These are phyloP conservation scores for Colletotrichum musicola DNA, from an alignment of 2,329 filamentous ascomycete species.

Conservation along the genomic window DNA sequence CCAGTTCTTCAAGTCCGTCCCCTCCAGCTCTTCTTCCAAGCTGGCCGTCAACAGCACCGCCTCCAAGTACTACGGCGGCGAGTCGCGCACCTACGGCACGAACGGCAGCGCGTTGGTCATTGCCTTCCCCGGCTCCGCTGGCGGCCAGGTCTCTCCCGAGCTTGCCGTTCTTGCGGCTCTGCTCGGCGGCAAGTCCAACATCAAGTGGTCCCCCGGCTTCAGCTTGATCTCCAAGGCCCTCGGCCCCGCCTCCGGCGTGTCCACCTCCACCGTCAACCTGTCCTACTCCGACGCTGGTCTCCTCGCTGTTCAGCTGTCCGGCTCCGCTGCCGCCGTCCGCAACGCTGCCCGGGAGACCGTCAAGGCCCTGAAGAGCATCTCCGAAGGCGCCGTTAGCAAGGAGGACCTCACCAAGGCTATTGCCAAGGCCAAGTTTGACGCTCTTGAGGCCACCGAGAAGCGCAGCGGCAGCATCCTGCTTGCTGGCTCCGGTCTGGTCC, in stretches of 20 bases:
- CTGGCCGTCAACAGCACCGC: slow-evolving; percentile 70
- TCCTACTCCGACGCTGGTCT: slow-evolving; percentile 96
- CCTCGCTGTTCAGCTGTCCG: slow-evolving; percentile 84
- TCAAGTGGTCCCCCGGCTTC: slow-evolving; percentile 97
- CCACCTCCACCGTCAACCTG: slow-evolving; percentile 80
- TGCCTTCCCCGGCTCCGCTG: slow-evolving; percentile 91
- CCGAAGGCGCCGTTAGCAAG: slow-evolving; percentile 79
- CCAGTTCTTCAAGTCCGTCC: slow-evolving; percentile 87
- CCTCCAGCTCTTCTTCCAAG: slow-evolving; percentile 65
- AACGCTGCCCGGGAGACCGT: slow-evolving; percentile 82
- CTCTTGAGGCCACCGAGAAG: slow-evolving; percentile 84
- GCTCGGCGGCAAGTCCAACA: slow-evolving; percentile 88
- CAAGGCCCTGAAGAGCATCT: slow-evolving; percentile 84
- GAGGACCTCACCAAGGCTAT: slow-evolving; percentile 94
- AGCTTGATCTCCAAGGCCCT: slow-evolving; percentile 87
- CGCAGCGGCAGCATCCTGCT: slow-evolving; percentile 82
- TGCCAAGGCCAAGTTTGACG: slow-evolving; percentile 92
- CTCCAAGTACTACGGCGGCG: slow-evolving; percentile 92
- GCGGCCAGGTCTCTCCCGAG: slow-evolving; percentile 87
- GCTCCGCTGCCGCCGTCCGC: slow-evolving; percentile 78
- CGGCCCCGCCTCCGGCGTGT: slow-evolving; percentile 73
- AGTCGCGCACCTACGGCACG: slow-evolving; percentile 86
- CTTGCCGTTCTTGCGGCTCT: slow-evolving; percentile 88
- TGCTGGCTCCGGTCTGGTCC: slow-evolving; percentile 86
- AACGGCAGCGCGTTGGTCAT: slow-evolving; percentile 87